Evolutionary conservation across 257 asterid species (phyloP).

Genomic region (Handroanthus guayacan): DNA sequence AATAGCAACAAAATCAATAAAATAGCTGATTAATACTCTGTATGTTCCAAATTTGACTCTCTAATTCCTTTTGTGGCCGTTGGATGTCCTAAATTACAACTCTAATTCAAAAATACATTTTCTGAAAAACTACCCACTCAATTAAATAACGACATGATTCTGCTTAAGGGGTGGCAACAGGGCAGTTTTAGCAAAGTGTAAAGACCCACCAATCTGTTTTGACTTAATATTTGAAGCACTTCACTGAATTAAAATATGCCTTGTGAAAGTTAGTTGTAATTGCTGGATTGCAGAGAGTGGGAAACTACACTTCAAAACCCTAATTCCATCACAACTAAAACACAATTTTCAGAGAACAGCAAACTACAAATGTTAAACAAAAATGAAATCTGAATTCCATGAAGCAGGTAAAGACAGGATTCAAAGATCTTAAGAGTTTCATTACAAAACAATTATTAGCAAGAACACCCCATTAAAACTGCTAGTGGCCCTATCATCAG

Average conservation of each 20-base stretch:
- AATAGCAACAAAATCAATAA: constrained; percentile 9
- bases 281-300: background rate
- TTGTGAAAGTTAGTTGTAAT: too few relatives aligned
- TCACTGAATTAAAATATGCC: background rate
- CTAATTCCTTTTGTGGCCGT: constrained; percentile 1
- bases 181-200: background rate
- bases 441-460: background rate
- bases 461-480: background rate
- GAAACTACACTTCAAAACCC: background rate
- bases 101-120: background rate
- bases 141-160: background rate
- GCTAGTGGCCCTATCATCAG: background rate
- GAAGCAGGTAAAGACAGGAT: background rate
- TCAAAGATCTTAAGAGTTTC: background rate
- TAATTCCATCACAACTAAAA: background rate
- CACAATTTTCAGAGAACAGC: background rate
- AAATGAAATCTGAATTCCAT: background rate
- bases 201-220: too few relatives aligned
- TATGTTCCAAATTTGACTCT: constrained; percentile 2
- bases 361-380: background rate
- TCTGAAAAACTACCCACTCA: background rate
- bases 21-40: background rate
- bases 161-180: background rate
- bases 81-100: background rate
- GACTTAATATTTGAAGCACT: too few relatives aligned